Evolutionary conservation across 1,284 basidiomycete species (phyloP).

Genomic region (Cutaneotrichosporon sp.): DNA sequence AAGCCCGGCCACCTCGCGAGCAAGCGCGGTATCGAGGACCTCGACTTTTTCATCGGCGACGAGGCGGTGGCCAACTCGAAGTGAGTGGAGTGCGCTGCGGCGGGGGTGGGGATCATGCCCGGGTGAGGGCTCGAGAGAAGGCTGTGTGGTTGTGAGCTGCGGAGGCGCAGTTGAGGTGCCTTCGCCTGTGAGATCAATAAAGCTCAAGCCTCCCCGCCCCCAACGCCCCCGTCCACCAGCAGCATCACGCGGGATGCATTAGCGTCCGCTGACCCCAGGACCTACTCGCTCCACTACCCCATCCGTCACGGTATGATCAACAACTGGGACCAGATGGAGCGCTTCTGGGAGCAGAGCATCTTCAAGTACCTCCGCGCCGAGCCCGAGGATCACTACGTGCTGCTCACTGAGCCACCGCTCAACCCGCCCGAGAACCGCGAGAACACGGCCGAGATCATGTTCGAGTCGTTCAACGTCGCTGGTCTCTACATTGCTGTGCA

Average conservation of each 20-base stretch:
- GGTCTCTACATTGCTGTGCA: constrained; percentile 92
- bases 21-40: constrained; percentile 97
- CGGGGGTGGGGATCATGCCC: no score
- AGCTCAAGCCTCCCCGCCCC: neutral
- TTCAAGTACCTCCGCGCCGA: constrained; percentile 99
- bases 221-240: no score
- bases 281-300: constrained; percentile 92
- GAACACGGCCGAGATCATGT: constrained; percentile 99
- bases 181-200: no score
- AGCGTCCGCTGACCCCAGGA: constrained; percentile 59
- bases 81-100: constrained; percentile 33
- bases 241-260: no score
- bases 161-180: neutral
- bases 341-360: constrained; percentile 99
- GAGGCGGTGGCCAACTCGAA: constrained; percentile 95
- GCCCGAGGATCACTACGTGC: constrained; percentile 98
- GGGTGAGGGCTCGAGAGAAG: no score
- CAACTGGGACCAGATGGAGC: constrained; percentile 99
- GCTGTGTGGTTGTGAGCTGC: neutral
- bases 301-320: constrained; percentile 98
- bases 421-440: constrained; percentile 99
- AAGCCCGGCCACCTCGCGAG: constrained; percentile 93
- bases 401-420: constrained; percentile 95
- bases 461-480: constrained; percentile 98
- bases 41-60: constrained; percentile 99